Conservation (phyloP, 306 rosid species). For the Luffa aegyptiaca region DNA sequence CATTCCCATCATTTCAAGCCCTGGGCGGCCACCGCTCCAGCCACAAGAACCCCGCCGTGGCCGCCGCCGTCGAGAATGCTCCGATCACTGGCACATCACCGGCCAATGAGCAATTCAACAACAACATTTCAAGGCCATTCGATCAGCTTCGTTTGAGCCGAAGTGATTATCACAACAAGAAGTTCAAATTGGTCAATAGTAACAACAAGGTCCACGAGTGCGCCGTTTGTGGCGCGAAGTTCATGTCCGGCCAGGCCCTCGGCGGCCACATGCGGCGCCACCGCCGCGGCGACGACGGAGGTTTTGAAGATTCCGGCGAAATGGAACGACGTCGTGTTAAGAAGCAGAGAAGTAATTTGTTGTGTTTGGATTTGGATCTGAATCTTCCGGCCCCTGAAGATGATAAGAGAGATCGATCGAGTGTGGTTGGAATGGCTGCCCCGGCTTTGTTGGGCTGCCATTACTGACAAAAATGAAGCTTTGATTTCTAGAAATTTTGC, state of each 20-base stretch:
- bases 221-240: conserved; percentile 71
- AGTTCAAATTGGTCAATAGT: not conserved
- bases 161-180: not conserved
- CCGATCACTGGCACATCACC: conserved; percentile 16
- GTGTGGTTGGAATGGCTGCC: not conserved
- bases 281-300: conserved; percentile 31
- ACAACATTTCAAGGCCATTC: conserved; percentile 17
- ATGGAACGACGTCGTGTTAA: conserved; percentile 24
- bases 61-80: conserved; percentile 14
- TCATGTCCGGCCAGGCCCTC: conserved; percentile 79
- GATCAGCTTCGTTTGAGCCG: conserved; percentile 37
- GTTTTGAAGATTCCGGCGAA: conserved; percentile 21
- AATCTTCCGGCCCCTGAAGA: conserved; percentile 93
- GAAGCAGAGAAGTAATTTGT: conserved; percentile 34
- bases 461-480: not conserved
- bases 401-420: conserved; percentile 27
- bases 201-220: conserved; percentile 62
- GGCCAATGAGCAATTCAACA: conserved; percentile 43
- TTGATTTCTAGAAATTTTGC: not conserved
- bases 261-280: conserved; percentile 97
- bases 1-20: conserved; percentile 84
- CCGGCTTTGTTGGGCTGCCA: conserved; percentile 4
- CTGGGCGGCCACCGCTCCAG: conserved; percentile 84
- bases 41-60: conserved; percentile 60
- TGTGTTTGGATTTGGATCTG: conserved; percentile 80